Base-by-base conservation (phyloP, 176 grass and related monocot species). In the Rhynchospora pubera region DNA sequence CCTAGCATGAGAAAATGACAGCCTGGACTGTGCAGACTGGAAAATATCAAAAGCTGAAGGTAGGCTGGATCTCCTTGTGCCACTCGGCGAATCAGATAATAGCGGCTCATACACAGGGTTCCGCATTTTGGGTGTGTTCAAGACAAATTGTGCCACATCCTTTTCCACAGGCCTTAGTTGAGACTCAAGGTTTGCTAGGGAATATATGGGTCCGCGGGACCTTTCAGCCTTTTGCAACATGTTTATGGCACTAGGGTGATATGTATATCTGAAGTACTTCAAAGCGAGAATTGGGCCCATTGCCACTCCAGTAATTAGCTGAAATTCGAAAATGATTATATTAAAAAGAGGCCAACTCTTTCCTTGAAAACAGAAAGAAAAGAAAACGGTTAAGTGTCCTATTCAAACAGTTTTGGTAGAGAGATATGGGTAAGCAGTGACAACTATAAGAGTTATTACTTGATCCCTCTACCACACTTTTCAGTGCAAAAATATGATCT, bases 261-360 rank as follows among this genome's bases (percentile, higher is more conserved):
- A 97, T 83, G 90, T 89, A 77, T 91, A 97, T 91, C 94, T 92
- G 78, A 97, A 94, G 80, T 94, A 97, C 79, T 94, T 97, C 87
- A 97, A 77, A 65, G 90, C 94, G 34, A 97, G 80, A 73, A 97
- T 84, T 55, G 94, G 94, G 39, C 94, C 94, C 94, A 94, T 97
- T 51, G 92, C 94, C 59, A 92, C 88, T 82, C 85, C 90, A 84
- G 70, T 84, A 78, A 97, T 97, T 72, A 97, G 85, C 94, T 97
- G 90, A 75, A 82, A 82, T 19, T 24, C 52, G 3, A 85, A 24
- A 47, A 23, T 13, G 24, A 63, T 39, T 39, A 42, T 15, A 0
- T 5, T 0, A 15, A 10, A 32, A 64, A 6, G 32, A 60, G 45
- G 23, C 2, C 4, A 5, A 57, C 34, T 39, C 34, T 39, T 39